Evolutionary conservation across 495 filamentous ascomycete genomes (phyloP).

Genomic region (Melanomma pulvis-pyrius): DNA sequence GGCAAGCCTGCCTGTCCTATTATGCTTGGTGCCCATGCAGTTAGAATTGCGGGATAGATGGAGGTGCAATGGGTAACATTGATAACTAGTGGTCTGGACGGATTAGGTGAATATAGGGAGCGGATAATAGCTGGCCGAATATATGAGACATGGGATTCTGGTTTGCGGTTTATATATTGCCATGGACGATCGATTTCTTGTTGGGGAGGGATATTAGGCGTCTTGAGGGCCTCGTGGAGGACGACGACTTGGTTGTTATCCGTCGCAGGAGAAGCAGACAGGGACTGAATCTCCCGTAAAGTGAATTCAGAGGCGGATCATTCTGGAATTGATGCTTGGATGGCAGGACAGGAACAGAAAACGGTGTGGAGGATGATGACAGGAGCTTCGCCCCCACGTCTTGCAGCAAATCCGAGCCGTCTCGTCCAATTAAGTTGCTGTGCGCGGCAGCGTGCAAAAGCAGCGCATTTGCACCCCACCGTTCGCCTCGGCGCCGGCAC

Average conservation of each 20-base stretch:
- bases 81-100: background rate
- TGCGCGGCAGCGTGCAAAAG: background rate
- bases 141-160: constrained; percentile 10
- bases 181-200: background rate
- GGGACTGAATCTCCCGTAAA: background rate
- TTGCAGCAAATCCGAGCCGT: background rate
- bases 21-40: too few relatives aligned
- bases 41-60: background rate
- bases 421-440: background rate
- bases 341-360: background rate
- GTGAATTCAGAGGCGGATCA: background rate
- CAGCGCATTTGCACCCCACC: background rate
- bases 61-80: background rate
- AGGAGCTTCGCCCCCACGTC: background rate
- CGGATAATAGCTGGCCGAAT: constrained; percentile 5
- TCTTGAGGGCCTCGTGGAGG: background rate
- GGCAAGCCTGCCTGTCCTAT: too few relatives aligned
- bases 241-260: background rate
- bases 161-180: background rate
- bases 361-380: background rate
- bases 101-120: background rate
- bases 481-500: background rate
- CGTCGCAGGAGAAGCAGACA: too few relatives aligned
- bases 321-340: background rate
- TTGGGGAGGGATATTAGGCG: constrained; percentile 2